Percentiles rank a stretch among this genome's conserved stretches.
Evolutionary conservation across 1,284 basidiomycete genomes (phyloP).

Genomic region (Naganishia cerealis): DNA sequence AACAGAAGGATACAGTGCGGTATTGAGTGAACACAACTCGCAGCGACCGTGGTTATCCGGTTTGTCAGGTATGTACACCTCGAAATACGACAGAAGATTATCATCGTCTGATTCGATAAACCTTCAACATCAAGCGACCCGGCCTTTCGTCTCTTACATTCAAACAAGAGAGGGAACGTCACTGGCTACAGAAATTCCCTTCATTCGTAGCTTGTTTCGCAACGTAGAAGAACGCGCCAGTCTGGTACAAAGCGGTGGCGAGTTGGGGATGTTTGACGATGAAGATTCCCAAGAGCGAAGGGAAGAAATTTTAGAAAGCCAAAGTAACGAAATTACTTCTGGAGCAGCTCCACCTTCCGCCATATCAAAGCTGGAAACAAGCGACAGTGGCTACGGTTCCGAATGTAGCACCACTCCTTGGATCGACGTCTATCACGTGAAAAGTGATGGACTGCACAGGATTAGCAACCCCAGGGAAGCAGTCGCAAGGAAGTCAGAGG

Average conservation of each 20-base stretch:
- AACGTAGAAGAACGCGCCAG: conserved; percentile 35
- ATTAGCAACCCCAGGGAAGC: conserved; percentile 14
- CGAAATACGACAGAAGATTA: background rate
- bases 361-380: background rate
- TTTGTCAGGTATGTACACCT: background rate
- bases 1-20: background rate
- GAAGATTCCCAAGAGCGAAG: conserved; percentile 30
- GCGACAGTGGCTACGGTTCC: conserved; percentile 19
- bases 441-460: background rate
- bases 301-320: conserved; percentile 1
- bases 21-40: background rate
- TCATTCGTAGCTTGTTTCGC: conserved; percentile 42
- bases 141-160: conserved; percentile 50
- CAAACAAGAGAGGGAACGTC: conserved; percentile 47
- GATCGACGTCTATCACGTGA: conserved; percentile 3
- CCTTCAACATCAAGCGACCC: background rate
- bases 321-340: background rate
- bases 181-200: conserved; percentile 45
- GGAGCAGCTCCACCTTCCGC: background rate
- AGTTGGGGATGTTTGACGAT: conserved; percentile 36
- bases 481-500: conserved; percentile 9
- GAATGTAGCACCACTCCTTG: background rate
- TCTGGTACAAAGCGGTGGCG: conserved; percentile 40
- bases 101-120: background rate
- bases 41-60: background rate